A percentile compares a stretch with the other conserved stretches of the same genome.
These are phyloP conservation scores for Monosporascus sp. DNA, from an alignment of 2,329 filamentous ascomycete genomes.

Conservation along the genomic window DNA sequence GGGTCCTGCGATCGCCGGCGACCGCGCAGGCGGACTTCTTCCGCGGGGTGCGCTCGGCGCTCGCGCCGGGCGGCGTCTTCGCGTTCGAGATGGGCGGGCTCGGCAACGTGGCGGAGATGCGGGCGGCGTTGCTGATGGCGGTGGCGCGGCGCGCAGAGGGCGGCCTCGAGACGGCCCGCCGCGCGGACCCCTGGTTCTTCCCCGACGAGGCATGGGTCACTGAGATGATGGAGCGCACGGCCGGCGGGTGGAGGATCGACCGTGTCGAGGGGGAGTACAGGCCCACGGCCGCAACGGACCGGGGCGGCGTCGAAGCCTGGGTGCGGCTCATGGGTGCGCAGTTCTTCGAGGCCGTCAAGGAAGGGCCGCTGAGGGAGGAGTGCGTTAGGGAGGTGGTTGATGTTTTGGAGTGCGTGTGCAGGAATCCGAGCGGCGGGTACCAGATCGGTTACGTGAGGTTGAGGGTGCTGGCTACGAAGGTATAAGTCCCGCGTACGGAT, in stretches of 20 bases:
- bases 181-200: conserved; percentile 65
- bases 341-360: conserved; percentile 49
- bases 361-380: conserved; percentile 42
- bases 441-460: conserved; percentile 49
- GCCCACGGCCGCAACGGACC: conserved; percentile 49
- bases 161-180: conserved; percentile 3
- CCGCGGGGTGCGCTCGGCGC: conserved; percentile 40
- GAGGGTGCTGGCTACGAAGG: conserved; percentile 40
- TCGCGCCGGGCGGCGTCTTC: conserved; percentile 52
- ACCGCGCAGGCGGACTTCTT: conserved; percentile 47
- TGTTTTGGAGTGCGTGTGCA: conserved; percentile 49
- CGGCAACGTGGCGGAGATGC: conserved; percentile 62
- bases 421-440: conserved; percentile 51
- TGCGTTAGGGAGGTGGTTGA: conserved; percentile 49
- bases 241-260: conserved; percentile 44
- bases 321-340: conserved; percentile 56
- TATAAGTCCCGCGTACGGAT: conserved; percentile 5
- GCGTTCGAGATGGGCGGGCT: conserved; percentile 68
- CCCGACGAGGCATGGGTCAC: conserved; percentile 57
- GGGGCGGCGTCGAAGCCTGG: conserved; percentile 61
- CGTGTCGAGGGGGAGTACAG: conserved; percentile 58
- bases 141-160: conserved; percentile 40
- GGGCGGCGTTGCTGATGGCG: conserved; percentile 49
- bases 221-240: conserved; percentile 33
- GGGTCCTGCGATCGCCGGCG: conserved; percentile 48